Conservation (phyloP, 805 yeast species). For the Teunomyces panamensis region DNA sequence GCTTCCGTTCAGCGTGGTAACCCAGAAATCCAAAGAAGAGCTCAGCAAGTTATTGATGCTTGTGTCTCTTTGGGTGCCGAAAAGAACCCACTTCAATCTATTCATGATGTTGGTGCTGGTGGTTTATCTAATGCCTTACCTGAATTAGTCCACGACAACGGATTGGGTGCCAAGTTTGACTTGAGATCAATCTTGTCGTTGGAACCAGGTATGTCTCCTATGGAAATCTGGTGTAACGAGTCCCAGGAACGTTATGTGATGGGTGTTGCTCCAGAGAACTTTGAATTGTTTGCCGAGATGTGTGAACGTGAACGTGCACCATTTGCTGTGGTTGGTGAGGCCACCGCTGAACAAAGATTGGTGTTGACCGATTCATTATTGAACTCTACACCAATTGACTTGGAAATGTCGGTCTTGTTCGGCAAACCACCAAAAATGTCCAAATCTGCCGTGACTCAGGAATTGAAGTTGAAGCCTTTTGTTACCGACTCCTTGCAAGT, state of each 20-base stretch:
- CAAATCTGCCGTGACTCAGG: constrained; percentile 63
- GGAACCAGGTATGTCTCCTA: constrained; percentile 98
- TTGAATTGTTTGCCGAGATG: constrained; percentile 67
- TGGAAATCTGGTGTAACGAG: constrained; percentile 99
- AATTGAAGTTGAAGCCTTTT: constrained; percentile 47
- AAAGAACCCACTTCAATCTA: constrained; percentile 78
- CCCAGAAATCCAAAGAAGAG: constrained; percentile 99
- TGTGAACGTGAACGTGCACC: constrained; percentile 97
- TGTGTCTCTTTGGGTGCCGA: constrained; percentile 78
- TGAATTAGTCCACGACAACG: constrained; percentile 95
- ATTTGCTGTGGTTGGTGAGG: constrained; percentile 91
- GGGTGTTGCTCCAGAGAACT: constrained; percentile 80
- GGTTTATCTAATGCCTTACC: constrained; percentile 97
- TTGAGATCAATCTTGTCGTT: constrained; percentile 84
- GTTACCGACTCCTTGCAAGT: constrained; percentile 38
- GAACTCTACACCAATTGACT: constrained; percentile 84
- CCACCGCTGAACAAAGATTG: constrained; percentile 82
- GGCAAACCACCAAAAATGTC: constrained; percentile 98
- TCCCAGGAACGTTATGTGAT: constrained; percentile 97
- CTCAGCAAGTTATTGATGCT: constrained; percentile 95
- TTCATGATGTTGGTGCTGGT: constrained; percentile 99
- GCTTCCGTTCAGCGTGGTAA: constrained; percentile 99
- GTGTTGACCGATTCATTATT: constrained; percentile 76
- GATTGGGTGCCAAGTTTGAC: constrained; percentile 90
- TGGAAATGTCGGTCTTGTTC: constrained; percentile 91